Percentiles rank a stretch among this genome's conserved stretches.
Conservation (phyloP, 2,329 filamentous ascomycete genomes). For the Tolypocladium capitatum region DNA sequence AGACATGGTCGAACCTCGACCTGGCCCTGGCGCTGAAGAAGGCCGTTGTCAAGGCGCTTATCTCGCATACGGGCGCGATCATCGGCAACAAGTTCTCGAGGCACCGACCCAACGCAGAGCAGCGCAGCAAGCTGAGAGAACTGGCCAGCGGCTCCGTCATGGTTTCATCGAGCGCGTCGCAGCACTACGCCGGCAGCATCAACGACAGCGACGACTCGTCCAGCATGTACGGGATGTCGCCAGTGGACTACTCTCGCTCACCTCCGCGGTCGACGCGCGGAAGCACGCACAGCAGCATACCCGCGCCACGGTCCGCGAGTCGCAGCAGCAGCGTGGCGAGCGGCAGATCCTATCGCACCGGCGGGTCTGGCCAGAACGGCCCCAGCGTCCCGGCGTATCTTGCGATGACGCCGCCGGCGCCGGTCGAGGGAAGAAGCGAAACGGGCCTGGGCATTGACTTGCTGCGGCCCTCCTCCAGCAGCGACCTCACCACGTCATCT, state of each 20-base stretch:
- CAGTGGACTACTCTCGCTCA: slow-evolving; percentile 45
- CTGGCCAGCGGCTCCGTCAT: slow-evolving; percentile 67
- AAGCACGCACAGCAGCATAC: slow-evolving; percentile 34
- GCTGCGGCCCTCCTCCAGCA: slow-evolving; percentile 19
- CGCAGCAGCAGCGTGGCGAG: slow-evolving; percentile 40
- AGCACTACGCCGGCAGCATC: slow-evolving; percentile 26
- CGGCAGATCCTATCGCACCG: slow-evolving; percentile 26
- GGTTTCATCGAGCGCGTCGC: slow-evolving; percentile 24
- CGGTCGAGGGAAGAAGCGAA: slow-evolving; percentile 15
- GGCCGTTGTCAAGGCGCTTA: slow-evolving; percentile 83
- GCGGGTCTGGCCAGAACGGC: slow-evolving; percentile 13
- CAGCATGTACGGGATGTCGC: slow-evolving; percentile 38
- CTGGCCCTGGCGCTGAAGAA: slow-evolving; percentile 86
- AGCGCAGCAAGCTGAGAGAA: slow-evolving; percentile 68
- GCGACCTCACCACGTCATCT: slow-evolving; percentile 11
- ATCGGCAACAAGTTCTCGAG: slow-evolving; percentile 94
- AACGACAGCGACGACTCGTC: slow-evolving; percentile 45
- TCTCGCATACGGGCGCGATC: slow-evolving; percentile 90
- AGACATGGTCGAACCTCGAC: slow-evolving; percentile 97
- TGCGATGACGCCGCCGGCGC: slow-evolving; percentile 35
- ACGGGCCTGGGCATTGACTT: slow-evolving; percentile 16
- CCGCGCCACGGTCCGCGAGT: slow-evolving; percentile 30
- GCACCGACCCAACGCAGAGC: slow-evolving; percentile 68
- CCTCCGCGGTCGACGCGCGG: slow-evolving; percentile 40
- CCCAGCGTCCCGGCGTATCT: slow-evolving; percentile 25